Evolutionary conservation across 768 basidiomycete genomes (phyloP), one percentile per base, ranked within the genome.

Genomic region (Xerocomus brunneocitrinus): DNA sequence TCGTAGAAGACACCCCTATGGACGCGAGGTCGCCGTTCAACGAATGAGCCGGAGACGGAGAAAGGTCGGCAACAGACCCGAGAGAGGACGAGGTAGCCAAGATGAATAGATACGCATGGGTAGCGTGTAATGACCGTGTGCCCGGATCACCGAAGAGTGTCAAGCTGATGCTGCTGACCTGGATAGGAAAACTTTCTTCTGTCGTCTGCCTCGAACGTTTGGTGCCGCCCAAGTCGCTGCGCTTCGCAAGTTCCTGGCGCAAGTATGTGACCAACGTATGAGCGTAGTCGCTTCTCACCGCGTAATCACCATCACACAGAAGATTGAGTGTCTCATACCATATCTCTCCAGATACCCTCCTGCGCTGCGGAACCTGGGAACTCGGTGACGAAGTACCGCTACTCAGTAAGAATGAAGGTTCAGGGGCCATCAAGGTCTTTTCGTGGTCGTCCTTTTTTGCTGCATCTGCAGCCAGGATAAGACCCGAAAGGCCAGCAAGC

Each of bases 311-410:
- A 64, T 95, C 91, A 65, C 91, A 95, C 4, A 95, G 70, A 27
- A 97, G 75, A 45, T 85, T 87, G 41, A 95, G 69, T 2, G 90
- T 94, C 56, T 95, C 93, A 65, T 93, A 90, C 92, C 92, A 95
- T 32, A 87, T 80, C 63, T 93, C 91, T 28, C 88, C 85, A 3
- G 86, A 76, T 31, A 97, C 79, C 56, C 77, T 77, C 9, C 82
- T 84, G 53, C 89, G 74, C 48, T 83, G 77, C n/a, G 82, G 75
- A 25, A 71, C 64, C 24, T 74, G 76, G 44, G 61, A 58, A 46
- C 55, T 59, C 13, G 71, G 61, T 0, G 62, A 57, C 3, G 50
- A 62, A 10, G 66, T 57, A 36, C 34, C 68, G 67, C 55, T 71
- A 60, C 50, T 66, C 58, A 56, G 67, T 56, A 55, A 58, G 57